Evolutionary conservation across 495 filamentous ascomycete genomes (phyloP).

Genomic region (Aspergillus homomorphus): DNA sequence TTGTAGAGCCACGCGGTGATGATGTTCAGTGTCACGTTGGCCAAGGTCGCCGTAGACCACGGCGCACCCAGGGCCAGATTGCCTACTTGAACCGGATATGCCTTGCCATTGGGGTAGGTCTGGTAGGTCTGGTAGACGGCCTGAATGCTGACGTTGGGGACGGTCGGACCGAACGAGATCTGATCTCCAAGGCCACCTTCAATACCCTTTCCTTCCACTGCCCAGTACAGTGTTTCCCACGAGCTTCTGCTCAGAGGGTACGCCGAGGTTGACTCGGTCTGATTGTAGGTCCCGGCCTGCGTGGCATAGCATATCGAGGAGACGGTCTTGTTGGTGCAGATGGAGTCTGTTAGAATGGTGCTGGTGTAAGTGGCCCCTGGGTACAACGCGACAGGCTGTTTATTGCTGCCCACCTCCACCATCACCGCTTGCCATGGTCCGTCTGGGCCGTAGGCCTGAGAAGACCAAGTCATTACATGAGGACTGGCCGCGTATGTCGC

Average conservation of each 20-base stretch:
- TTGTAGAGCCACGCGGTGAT: conserved; percentile 12
- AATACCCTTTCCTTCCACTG: conserved; percentile 7
- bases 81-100: conserved; percentile 12
- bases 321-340: conserved; percentile 14
- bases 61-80: conserved; percentile 13
- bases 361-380: conserved; percentile 11
- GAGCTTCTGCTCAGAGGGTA: not conserved
- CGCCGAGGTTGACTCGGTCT: conserved; percentile 5
- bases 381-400: conserved; percentile 13
- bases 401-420: conserved; percentile 12
- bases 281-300: conserved; percentile 11
- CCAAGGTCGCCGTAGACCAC: not conserved
- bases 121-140: conserved; percentile 16
- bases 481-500: not conserved
- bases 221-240: conserved; percentile 14
- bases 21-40: conserved; percentile 8
- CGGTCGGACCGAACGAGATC: conserved; percentile 1
- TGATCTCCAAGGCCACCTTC: conserved; percentile 9
- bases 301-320: conserved; percentile 16
- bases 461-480: conserved; percentile 14
- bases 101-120: conserved; percentile 18
- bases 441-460: conserved; percentile 17
- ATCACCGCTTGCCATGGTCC: conserved; percentile 19
- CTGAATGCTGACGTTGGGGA: conserved; percentile 15
- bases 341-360: conserved; percentile 7